These are phyloP conservation scores for Nakazawaea laoshanensis DNA, from an alignment of 805 yeast species.

Conservation along the genomic window DNA sequence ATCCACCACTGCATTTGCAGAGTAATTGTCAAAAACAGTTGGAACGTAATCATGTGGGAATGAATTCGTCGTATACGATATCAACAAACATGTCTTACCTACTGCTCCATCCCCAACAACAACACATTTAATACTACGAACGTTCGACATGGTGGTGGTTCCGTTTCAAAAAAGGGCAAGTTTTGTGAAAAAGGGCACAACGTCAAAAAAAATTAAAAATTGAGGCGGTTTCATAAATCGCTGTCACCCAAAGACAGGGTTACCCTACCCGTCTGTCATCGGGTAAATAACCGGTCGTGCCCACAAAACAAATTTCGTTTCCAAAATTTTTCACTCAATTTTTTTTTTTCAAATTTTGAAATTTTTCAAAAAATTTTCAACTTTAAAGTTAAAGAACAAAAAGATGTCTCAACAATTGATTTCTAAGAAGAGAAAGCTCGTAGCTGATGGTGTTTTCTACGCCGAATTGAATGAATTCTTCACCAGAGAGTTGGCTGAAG, in stretches of 20 bases:
- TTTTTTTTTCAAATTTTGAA: neutral
- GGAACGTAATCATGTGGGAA: constrained; percentile 93
- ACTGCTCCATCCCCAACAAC: constrained; percentile 96
- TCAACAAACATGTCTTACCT: constrained; percentile 84
- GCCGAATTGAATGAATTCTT: constrained; percentile 99
- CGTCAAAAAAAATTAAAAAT: too few species aligned
- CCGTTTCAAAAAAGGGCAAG: too few species aligned
- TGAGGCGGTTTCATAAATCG: too few species aligned
- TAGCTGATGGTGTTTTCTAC: constrained; percentile 99
- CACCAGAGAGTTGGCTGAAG: constrained; percentile 99
- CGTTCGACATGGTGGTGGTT: constrained; percentile 17
- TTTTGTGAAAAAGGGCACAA: too few species aligned
- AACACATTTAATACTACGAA: constrained; percentile 88
- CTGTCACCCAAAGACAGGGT: too few species aligned
- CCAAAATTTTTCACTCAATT: neutral
- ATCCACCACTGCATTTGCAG: constrained; percentile 78
- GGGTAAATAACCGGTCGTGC: too few species aligned
- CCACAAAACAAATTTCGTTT: too few species aligned
- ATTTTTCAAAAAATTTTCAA: neutral
- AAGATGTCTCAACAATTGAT: constrained; percentile 29
- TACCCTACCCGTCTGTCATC: too few species aligned
- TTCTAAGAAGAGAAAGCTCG: constrained; percentile 98
- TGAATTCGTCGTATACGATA: constrained; percentile 85
- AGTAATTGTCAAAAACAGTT: constrained; percentile 87
- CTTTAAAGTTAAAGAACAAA: neutral